Conservation (phyloP, 164 flowering plant genomes). For the Dillenia turbinata region DNA sequence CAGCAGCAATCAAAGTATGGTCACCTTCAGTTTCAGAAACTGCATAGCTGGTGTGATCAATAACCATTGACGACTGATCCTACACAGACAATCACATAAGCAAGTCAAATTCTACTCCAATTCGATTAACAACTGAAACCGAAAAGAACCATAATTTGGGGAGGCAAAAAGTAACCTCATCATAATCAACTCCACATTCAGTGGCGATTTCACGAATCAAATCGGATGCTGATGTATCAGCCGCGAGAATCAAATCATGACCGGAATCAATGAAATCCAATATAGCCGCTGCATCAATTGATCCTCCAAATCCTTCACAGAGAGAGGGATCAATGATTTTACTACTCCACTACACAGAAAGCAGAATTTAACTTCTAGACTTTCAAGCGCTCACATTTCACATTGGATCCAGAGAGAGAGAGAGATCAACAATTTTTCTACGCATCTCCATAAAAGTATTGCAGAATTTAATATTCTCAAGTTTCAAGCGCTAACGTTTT, state of each 20-base stretch:
- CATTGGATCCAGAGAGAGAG: background rate
- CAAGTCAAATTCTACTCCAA: background rate
- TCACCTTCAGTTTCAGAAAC: conserved; percentile 71
- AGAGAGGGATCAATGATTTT: background rate
- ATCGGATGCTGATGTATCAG: conserved; percentile 76
- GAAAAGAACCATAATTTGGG: background rate
- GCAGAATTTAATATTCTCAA: no score
- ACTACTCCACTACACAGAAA: no score
- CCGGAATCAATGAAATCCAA: conserved; percentile 89
- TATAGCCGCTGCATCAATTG: conserved; percentile 55
- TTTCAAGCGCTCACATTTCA: background rate
- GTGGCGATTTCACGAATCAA: conserved; percentile 75
- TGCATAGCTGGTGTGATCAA: conserved; percentile 87
- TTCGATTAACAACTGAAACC: no score
- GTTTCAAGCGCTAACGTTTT: no score
- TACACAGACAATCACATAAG: conserved; percentile 14
- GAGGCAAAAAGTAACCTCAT: conserved; percentile 51
- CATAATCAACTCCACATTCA: conserved; percentile 95
- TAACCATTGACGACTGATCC: conserved; percentile 79
- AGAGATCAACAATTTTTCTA: background rate
- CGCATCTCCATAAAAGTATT: background rate
- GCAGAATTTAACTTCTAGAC: no score
- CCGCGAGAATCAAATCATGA: conserved; percentile 74
- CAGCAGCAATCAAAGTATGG: conserved; percentile 86
- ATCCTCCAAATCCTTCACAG: conserved; percentile 75